Percentiles rank a stretch among this genome's conserved stretches.
Evolutionary conservation across 148 eudicot species (phyloP).

Genomic region (Spergularia marina): DNA sequence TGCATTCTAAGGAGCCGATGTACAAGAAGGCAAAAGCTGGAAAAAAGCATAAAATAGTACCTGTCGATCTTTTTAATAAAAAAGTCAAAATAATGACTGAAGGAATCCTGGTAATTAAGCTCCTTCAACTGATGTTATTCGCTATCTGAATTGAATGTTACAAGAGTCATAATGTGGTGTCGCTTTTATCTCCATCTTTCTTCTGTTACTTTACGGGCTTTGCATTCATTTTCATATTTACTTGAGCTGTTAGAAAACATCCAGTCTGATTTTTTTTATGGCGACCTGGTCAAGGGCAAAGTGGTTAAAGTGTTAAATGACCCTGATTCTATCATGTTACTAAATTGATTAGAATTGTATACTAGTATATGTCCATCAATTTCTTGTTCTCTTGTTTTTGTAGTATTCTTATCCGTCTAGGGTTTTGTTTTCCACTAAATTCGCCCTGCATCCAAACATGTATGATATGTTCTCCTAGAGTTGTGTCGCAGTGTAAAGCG

Average conservation of each 20-base stretch:
- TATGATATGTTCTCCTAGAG: neutral
- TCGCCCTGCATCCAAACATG: neutral
- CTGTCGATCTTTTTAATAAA: slow-evolving; percentile 50
- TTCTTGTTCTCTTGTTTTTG: neutral
- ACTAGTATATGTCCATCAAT: neutral
- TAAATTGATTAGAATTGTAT: neutral
- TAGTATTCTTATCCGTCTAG: neutral
- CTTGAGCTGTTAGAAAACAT: neutral
- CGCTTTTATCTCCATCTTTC: neutral
- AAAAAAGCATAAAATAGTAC: slow-evolving; percentile 52
- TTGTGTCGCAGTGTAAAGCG: neutral
- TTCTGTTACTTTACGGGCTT: neutral
- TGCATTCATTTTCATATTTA: neutral
- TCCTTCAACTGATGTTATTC: neutral
- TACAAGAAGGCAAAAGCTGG: slow-evolving; percentile 49
- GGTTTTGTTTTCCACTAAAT: neutral
- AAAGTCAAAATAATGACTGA: slow-evolving; percentile 78
- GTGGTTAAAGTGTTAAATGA: too few relatives aligned
- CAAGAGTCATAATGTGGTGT: neutral
- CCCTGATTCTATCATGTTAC: too few relatives aligned
- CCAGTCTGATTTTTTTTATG: too few relatives aligned
- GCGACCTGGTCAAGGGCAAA: too few relatives aligned
- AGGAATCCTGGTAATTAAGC: slow-evolving; percentile 52
- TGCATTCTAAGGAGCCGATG: slow-evolving; percentile 35
- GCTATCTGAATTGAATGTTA: neutral